A percentile compares a stretch with the other conserved stretches of the same genome.
phyloP scores from a whole-genome alignment of 306 rosid species.

The Pyrus pyrifolia region DNA sequence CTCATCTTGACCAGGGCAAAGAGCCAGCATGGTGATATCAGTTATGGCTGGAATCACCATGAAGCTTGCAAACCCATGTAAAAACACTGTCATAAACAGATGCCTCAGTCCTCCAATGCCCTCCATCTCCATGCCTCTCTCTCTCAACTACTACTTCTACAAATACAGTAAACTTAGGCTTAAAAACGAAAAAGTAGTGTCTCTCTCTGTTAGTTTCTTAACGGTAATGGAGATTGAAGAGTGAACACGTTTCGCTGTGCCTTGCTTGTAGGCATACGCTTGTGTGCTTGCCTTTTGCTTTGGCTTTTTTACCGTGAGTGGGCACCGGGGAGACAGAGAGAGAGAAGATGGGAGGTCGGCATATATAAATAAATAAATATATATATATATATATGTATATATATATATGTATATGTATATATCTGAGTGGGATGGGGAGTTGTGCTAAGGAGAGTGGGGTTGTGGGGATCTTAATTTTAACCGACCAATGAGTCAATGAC shows the following conservation, averaged over 20 bases:
- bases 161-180: neutral
- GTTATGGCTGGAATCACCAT: slow-evolving; percentile 48
- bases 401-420: no score
- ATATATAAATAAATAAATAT: no score
- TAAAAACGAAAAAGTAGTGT: neutral
- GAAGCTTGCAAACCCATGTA: slow-evolving; percentile 18
- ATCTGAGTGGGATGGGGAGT: no score
- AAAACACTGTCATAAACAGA: slow-evolving; percentile 54
- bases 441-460: neutral
- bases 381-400: no score
- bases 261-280: neutral
- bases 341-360: no score
- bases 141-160: neutral
- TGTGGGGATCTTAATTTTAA: neutral
- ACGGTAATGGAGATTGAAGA: neutral
- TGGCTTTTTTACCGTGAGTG: neutral
- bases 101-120: slow-evolving; percentile 31
- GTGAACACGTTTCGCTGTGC: neutral
- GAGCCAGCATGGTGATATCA: slow-evolving; percentile 63
- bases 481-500: neutral
- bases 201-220: neutral
- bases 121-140: slow-evolving; percentile 18
- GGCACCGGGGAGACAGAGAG: neutral
- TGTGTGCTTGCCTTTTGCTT: neutral
- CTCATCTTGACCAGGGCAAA: slow-evolving; percentile 60